Conservation (phyloP, 2,329 filamentous ascomycete species). For the Coniochaeta sp. region DNA sequence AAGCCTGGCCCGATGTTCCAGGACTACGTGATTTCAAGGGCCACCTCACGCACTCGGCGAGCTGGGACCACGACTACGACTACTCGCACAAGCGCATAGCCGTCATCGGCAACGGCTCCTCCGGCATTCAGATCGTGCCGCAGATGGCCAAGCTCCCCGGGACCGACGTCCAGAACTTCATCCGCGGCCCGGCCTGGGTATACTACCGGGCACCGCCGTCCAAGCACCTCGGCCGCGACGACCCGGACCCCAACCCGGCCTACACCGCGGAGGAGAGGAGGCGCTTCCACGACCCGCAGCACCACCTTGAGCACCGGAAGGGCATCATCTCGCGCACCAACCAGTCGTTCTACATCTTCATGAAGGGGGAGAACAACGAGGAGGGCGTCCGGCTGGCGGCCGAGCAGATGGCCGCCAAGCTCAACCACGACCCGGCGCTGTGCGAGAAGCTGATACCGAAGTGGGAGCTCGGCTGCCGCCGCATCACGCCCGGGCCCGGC, state of each 20-base stretch:
- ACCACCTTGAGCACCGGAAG: slow-evolving; percentile 28
- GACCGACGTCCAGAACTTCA: slow-evolving; percentile 2
- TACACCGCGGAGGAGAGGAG: slow-evolving; percentile 27
- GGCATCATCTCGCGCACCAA: neutral
- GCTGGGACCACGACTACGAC: slow-evolving; percentile 15
- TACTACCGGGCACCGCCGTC: neutral
- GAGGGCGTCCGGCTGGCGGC: slow-evolving; percentile 14
- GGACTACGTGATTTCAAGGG: slow-evolving; percentile 16
- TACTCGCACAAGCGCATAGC: slow-evolving; percentile 15
- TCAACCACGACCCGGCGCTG: slow-evolving; percentile 26
- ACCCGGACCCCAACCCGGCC: neutral
- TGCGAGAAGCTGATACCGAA: slow-evolving; percentile 30
- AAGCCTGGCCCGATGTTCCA: slow-evolving; percentile 16
- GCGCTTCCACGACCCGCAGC: slow-evolving; percentile 40
- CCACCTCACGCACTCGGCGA: slow-evolving; percentile 16
- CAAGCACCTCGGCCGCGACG: neutral
- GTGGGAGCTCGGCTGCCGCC: slow-evolving; percentile 15
- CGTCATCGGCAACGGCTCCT: slow-evolving; percentile 19
- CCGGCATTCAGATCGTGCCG: slow-evolving; percentile 18
- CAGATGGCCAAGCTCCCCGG: neutral
- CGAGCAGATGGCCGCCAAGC: slow-evolving; percentile 20
- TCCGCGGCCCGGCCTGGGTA: slow-evolving; percentile 16
- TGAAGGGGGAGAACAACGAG: slow-evolving; percentile 25
- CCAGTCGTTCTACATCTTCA: slow-evolving; percentile 26
- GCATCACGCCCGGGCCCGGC: slow-evolving; percentile 17